Evolutionary conservation across 2,329 filamentous ascomycete genomes (phyloP).

Genomic region (Aschersonia sp.): DNA sequence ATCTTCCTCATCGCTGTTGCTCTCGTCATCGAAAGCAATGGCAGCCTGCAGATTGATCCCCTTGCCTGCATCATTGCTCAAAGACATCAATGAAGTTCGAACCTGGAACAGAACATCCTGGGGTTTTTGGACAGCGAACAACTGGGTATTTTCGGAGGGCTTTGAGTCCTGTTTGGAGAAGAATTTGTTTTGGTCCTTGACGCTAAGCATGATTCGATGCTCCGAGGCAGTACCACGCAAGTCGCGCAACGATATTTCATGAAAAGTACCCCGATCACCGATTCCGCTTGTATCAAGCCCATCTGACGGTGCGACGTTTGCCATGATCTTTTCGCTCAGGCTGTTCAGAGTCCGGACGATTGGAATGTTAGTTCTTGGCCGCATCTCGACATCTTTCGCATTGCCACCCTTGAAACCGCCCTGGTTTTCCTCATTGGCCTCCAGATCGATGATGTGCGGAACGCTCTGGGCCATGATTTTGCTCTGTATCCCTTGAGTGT

Average conservation of each 20-base stretch:
- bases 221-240: conserved; percentile 61
- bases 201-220: conserved; percentile 67
- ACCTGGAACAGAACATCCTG: conserved; percentile 51
- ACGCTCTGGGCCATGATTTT: conserved; percentile 50
- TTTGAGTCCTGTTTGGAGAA: conserved; percentile 48
- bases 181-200: conserved; percentile 76
- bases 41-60: conserved; percentile 46
- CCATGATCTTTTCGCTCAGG: conserved; percentile 86
- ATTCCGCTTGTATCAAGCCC: conserved; percentile 40
- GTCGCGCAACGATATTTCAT: conserved; percentile 65
- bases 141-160: conserved; percentile 25
- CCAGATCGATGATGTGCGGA: conserved; percentile 80
- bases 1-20: conserved; percentile 49
- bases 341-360: conserved; percentile 83
- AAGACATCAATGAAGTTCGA: conserved; percentile 42
- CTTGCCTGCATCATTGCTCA: conserved; percentile 30
- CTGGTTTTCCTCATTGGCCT: conserved; percentile 90
- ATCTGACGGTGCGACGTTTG: conserved; percentile 69
- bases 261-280: conserved; percentile 59
- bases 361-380: conserved; percentile 65
- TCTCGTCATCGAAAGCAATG: conserved; percentile 57
- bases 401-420: conserved; percentile 73
- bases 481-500: conserved; percentile 36
- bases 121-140: conserved; percentile 58
- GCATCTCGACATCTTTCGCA: conserved; percentile 79